A percentile compares a stretch with the other conserved stretches of the same genome.
Evolutionary conservation across 257 asterid genomes (phyloP).

Genomic region (Nicotiana knightiana): DNA sequence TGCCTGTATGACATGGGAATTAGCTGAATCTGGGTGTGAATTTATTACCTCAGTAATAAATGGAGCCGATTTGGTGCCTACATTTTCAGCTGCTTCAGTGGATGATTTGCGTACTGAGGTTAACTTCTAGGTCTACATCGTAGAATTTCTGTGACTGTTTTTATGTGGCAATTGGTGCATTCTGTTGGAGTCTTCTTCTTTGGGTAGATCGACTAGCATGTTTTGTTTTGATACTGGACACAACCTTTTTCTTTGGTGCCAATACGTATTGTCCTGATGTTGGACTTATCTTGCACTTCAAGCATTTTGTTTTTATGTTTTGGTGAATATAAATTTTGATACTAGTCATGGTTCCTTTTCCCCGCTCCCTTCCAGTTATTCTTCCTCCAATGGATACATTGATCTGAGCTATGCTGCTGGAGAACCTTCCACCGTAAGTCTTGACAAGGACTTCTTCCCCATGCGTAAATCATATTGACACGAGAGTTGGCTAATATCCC

Average conservation of each 20-base stretch:
- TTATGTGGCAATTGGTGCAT: neutral
- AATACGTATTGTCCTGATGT: neutral
- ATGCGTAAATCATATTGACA: neutral
- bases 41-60: slow-evolving; percentile 77
- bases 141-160: neutral
- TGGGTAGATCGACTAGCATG: neutral
- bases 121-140: slow-evolving; percentile 11
- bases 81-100: slow-evolving; percentile 94
- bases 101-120: slow-evolving; percentile 99
- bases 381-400: neutral
- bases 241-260: neutral
- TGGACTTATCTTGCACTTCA: slow-evolving; percentile 1
- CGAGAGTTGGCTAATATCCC: neutral
- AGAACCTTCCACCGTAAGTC: neutral
- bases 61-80: slow-evolving; percentile 95
- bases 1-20: slow-evolving; percentile 99
- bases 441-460: neutral
- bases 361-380: neutral
- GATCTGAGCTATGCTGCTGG: neutral
- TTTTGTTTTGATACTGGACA: neutral
- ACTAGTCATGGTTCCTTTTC: neutral
- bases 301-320: neutral
- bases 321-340: neutral
- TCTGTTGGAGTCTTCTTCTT: neutral
- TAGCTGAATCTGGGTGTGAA: slow-evolving; percentile 85